phyloP scores from a whole-genome alignment of 768 basidiomycete genomes.

The Tylopilus vinaceipallidus region DNA sequence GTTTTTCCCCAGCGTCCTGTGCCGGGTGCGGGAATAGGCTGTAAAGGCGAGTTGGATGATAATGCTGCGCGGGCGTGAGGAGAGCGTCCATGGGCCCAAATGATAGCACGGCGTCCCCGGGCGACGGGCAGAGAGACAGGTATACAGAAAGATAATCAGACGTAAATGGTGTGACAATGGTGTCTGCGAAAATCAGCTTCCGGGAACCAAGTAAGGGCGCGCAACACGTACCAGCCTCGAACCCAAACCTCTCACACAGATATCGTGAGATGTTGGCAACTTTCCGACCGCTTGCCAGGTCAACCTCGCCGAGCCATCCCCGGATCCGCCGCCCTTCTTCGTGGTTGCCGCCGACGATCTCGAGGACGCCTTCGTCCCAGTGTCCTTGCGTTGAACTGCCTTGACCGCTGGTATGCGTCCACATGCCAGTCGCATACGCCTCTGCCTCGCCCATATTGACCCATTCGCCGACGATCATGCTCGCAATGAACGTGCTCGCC shows the following conservation, averaged over 20 bases:
- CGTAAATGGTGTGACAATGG: constrained; percentile 73
- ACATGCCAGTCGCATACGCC: constrained; percentile 76
- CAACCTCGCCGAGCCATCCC: constrained; percentile 83
- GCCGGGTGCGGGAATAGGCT: constrained; percentile 78
- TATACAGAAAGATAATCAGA: constrained; percentile 75
- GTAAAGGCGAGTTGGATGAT: constrained; percentile 72
- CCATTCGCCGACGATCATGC: constrained; percentile 70
- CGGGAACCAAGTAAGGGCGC: no score
- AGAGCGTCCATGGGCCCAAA: constrained; percentile 82
- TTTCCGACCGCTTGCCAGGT: constrained; percentile 60
- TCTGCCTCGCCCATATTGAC: constrained; percentile 72
- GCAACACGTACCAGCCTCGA: constrained; percentile 59
- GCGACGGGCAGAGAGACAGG: constrained; percentile 70
- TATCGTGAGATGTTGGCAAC: constrained; percentile 70
- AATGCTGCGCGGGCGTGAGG: constrained; percentile 72
- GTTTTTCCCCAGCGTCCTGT: constrained; percentile 70
- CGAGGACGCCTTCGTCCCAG: constrained; percentile 80
- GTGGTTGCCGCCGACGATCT: constrained; percentile 72
- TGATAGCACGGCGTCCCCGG: constrained; percentile 71
- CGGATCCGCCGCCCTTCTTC: constrained; percentile 73
- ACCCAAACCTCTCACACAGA: constrained; percentile 77
- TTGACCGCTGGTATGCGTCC: constrained; percentile 48
- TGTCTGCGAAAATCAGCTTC: constrained; percentile 41
- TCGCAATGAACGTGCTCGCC: constrained; percentile 73
- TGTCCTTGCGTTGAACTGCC: constrained; percentile 41